A percentile compares a stretch with the other conserved stretches of the same genome.
Conservation (phyloP, 2,329 filamentous ascomycete species). For the Scedosporium dehoogii region DNA sequence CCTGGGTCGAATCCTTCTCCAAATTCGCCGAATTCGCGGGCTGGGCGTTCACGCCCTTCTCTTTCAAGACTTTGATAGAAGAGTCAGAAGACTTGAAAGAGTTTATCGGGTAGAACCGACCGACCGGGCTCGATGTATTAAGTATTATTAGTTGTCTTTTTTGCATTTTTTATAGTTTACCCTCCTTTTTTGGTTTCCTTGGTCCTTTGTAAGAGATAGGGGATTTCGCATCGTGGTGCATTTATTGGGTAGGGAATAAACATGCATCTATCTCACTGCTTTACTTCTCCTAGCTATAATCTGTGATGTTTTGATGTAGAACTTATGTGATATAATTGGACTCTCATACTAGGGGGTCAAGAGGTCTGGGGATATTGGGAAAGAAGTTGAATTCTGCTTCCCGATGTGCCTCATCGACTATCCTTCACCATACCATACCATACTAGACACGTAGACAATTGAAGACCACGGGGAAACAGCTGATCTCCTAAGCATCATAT, state of each 20-base stretch:
- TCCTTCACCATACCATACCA: no score
- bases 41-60: constrained; percentile 80
- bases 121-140: not conserved
- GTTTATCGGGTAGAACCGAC: constrained; percentile 33
- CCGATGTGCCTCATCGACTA: no score
- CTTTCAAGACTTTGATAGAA: constrained; percentile 74
- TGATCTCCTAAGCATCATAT: no score
- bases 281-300: no score
- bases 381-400: no score
- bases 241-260: not conserved
- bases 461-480: no score
- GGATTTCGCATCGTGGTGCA: not conserved
- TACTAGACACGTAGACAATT: no score
- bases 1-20: constrained; percentile 97
- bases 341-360: no score
- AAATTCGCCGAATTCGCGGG: constrained; percentile 93
- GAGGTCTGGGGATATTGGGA: no score
- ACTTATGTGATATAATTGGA: no score
- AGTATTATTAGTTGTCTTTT: constrained; percentile 7
- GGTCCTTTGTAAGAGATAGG: not conserved
- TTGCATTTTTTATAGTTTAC: constrained; percentile 5
- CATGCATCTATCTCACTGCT: not conserved
- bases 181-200: not conserved
- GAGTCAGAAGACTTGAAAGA: constrained; percentile 60
- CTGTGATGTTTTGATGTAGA: no score